These are phyloP conservation scores for Leucogyrophana mollusca DNA, from an alignment of 768 basidiomycete species.

Conservation along the genomic window DNA sequence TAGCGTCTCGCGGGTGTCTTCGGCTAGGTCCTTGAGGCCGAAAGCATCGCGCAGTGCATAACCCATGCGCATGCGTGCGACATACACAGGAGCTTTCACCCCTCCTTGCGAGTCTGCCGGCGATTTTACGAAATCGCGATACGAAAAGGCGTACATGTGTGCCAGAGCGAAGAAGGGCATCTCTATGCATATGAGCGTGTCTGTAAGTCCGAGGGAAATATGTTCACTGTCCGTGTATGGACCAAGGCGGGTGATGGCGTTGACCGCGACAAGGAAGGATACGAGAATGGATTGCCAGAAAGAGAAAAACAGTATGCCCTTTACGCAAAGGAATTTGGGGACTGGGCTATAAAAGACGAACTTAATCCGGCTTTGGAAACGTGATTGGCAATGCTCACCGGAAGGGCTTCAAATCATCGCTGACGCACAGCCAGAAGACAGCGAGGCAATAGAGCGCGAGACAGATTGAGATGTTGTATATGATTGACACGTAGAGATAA, in stretches of 20 bases:
- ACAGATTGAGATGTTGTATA: conserved; percentile 83
- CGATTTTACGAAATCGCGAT: conserved; percentile 71
- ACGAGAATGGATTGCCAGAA: conserved; percentile 95
- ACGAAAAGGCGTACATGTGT: conserved; percentile 93
- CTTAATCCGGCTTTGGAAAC: background rate
- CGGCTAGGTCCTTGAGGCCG: conserved; percentile 81
- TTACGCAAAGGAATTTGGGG: conserved; percentile 98
- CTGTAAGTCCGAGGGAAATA: conserved; percentile 87
- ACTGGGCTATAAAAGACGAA: conserved; percentile 56
- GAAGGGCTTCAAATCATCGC: conserved; percentile 86
- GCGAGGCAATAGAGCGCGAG: conserved; percentile 87
- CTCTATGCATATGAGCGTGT: conserved; percentile 91
- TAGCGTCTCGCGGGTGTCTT: conserved; percentile 80
- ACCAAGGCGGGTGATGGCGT: conserved; percentile 74
- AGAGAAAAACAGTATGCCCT: conserved; percentile 96
- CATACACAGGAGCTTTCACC: conserved; percentile 44
- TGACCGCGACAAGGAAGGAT: conserved; percentile 84
- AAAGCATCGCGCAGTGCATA: conserved; percentile 90
- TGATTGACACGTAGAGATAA: conserved; percentile 86
- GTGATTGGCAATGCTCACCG: conserved; percentile 43
- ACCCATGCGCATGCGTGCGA: conserved; percentile 86
- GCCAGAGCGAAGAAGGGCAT: conserved; percentile 97
- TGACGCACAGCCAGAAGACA: conserved; percentile 95
- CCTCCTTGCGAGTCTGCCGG: conserved; percentile 34
- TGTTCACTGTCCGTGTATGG: conserved; percentile 87